phyloP scores from a whole-genome alignment of 495 filamentous ascomycete genomes.

The Filosporella fistucella region DNA sequence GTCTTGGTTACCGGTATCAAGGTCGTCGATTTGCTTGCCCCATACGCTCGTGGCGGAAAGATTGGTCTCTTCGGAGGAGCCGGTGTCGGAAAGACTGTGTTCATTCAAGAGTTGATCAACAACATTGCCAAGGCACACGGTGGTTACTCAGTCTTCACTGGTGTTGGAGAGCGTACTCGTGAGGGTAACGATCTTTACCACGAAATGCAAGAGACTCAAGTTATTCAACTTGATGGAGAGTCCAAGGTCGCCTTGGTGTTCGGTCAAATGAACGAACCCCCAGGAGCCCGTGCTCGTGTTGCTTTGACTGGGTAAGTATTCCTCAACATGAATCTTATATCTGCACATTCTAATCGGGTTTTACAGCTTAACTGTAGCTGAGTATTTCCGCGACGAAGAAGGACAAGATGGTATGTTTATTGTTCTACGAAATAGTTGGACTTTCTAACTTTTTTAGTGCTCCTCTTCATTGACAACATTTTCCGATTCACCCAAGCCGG shows the following conservation, averaged over 20 bases:
- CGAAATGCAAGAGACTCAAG: constrained; percentile 99
- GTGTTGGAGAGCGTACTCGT: constrained; percentile 99
- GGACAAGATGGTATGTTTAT: constrained; percentile 76
- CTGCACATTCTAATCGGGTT: not conserved
- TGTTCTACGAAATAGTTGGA: constrained; percentile 1
- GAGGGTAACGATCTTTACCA: constrained; percentile 99
- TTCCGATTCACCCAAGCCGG: constrained; percentile 99
- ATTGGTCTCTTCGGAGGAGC: constrained; percentile 99
- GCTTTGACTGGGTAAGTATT: constrained; percentile 68
- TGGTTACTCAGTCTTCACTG: constrained; percentile 99
- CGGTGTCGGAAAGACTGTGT: constrained; percentile 99
- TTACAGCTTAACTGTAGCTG: constrained; percentile 61
- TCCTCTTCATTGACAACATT: constrained; percentile 99
- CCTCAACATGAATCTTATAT: not conserved
- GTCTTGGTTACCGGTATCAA: constrained; percentile 99
- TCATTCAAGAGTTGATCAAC: constrained; percentile 99
- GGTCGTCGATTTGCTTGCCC: constrained; percentile 97
- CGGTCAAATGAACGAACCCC: constrained; percentile 99
- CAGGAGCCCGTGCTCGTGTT: constrained; percentile 99
- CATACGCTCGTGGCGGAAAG: constrained; percentile 99
- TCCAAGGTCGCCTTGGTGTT: constrained; percentile 99
- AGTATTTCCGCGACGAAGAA: constrained; percentile 97
- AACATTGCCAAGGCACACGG: constrained; percentile 99
- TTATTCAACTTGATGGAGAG: constrained; percentile 98
- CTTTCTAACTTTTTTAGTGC: constrained; percentile 49